Evolutionary conservation across 225 moss, liverwort and hornwort genomes (phyloP), one percentile per base, ranked within the genome.

Genomic region (Marchantia polymorpha): DNA sequence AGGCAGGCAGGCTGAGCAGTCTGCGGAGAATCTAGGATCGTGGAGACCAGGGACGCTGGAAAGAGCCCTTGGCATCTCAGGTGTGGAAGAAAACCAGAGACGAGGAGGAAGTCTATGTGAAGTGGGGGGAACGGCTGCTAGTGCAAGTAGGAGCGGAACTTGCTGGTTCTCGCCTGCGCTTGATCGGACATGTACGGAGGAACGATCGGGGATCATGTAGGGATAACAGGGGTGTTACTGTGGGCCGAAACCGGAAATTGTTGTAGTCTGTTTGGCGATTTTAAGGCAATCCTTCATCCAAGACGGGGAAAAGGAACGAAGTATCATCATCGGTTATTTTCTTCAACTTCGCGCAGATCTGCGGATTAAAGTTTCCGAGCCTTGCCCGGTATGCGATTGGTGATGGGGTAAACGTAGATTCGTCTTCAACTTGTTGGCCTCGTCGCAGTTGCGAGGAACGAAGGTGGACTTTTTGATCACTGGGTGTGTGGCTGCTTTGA

Each of bases 111-210:
- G 56, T 16, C 10, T 58, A 22, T 75, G 31, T 8, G 75, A 31
- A 59, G 58, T 31, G 19, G 75, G 20, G 30, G 9, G 75, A 31
- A 59, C 27, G 75, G 8, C 51, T 39, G 72, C 9, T 59, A 9
- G 19, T 31, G 59, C 55, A 39, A 74, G 29, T 16, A 31, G 39
- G 58, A 58, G 26, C 22, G 39, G 46, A 59, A 12, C 20, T 14
- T 17, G 10, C 55, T 60, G 4, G 9, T 39, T 14, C 58, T 75
- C 27, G 75, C 59, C 20, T 75, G 39, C 10, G 27, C 39, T 27
- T 75, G 58, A 59, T 75, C 61, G 77, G 77, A 77, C 64, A 77
- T 77, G 77, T 63, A 77, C 77, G 64, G 77, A 64, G 77, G 63
- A 50, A 77, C 31, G 16, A 76, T 76, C 47, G 76, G 76, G 47